Conservation (phyloP, 495 filamentous ascomycete species). For the Margaritispora aquatica region DNA sequence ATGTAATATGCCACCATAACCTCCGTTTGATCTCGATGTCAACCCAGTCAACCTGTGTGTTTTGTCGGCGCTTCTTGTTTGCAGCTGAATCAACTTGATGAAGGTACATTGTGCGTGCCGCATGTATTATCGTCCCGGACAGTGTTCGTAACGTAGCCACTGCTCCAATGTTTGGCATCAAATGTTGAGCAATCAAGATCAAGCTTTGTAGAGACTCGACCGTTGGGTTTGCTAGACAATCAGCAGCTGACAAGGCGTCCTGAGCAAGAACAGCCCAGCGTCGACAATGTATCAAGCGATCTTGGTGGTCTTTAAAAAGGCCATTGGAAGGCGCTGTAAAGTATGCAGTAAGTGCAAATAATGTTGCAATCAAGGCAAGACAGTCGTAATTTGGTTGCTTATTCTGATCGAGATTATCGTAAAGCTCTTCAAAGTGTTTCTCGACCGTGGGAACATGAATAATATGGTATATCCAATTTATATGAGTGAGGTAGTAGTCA, state of each 20-base stretch:
- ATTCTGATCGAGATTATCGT: conserved; percentile 4
- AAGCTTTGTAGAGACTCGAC: conserved; percentile 15
- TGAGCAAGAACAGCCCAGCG: conserved; percentile 9
- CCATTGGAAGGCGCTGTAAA: conserved; percentile 1
- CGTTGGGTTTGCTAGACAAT: conserved; percentile 6
- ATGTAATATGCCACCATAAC: conserved; percentile 15
- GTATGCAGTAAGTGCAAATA: conserved; percentile 12
- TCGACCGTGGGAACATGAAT: conserved; percentile 14
- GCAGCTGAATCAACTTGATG: conserved; percentile 11
- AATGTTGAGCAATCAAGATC: conserved; percentile 10
- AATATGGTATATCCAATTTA: conserved; percentile 16
- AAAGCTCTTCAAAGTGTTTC: conserved; percentile 3
- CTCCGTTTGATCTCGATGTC: conserved; percentile 10
- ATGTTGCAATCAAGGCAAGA: conserved; percentile 9
- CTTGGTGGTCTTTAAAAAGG: neutral
- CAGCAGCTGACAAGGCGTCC: conserved; percentile 5
- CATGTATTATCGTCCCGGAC: neutral
- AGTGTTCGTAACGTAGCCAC: conserved; percentile 9
- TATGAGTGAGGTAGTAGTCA: conserved; percentile 4
- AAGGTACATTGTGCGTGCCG: conserved; percentile 4
- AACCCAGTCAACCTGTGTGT: conserved; percentile 9
- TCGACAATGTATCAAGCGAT: neutral
- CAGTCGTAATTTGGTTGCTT: conserved; percentile 1
- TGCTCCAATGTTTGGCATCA: conserved; percentile 14
- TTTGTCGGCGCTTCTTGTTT: conserved; percentile 9